phyloP scores from a whole-genome alignment of 345 rosid genomes.

The Pugionium cornutum region DNA sequence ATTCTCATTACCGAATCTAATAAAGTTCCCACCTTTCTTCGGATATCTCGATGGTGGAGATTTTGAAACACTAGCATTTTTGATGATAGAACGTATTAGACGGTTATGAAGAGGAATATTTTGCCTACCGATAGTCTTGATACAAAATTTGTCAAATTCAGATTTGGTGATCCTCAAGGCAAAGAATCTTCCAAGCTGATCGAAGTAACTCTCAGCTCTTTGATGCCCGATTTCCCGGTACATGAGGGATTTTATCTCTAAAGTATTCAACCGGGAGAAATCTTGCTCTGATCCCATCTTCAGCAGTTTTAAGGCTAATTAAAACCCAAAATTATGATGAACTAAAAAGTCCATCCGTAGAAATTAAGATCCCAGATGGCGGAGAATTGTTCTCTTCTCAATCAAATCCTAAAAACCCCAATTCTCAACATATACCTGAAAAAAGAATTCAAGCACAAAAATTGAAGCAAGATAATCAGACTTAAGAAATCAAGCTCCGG shows the following conservation, averaged over 20 bases:
- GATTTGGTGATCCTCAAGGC: constrained; percentile 56
- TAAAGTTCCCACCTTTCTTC: constrained; percentile 43
- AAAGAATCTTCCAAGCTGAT: constrained; percentile 63
- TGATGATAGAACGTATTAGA: constrained; percentile 61
- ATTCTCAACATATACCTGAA: constrained; percentile 16
- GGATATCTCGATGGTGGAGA: constrained; percentile 50
- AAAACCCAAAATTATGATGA: not conserved
- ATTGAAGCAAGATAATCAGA: not conserved
- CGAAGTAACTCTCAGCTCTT: constrained; percentile 76
- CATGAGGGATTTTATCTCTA: constrained; percentile 32
- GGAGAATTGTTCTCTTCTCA: not conserved
- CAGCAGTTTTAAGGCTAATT: not conserved
- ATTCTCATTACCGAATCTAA: constrained; percentile 42
- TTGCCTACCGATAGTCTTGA: constrained; percentile 63
- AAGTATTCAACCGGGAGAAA: constrained; percentile 17
- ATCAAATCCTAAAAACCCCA: not conserved
- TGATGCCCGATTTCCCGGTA: constrained; percentile 60
- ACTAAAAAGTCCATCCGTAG: constrained; percentile 13
- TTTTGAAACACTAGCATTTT: constrained; percentile 63
- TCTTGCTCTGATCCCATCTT: constrained; percentile 35
- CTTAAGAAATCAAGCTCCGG: not conserved
- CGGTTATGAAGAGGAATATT: constrained; percentile 72
- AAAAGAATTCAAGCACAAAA: constrained; percentile 1
- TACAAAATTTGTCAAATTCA: constrained; percentile 68
- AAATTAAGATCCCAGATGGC: not conserved